A percentile compares a stretch with the other conserved stretches of the same genome.
phyloP scores from a whole-genome alignment of 2,329 filamentous ascomycete species.

The Trichoderma citrinoviride region DNA sequence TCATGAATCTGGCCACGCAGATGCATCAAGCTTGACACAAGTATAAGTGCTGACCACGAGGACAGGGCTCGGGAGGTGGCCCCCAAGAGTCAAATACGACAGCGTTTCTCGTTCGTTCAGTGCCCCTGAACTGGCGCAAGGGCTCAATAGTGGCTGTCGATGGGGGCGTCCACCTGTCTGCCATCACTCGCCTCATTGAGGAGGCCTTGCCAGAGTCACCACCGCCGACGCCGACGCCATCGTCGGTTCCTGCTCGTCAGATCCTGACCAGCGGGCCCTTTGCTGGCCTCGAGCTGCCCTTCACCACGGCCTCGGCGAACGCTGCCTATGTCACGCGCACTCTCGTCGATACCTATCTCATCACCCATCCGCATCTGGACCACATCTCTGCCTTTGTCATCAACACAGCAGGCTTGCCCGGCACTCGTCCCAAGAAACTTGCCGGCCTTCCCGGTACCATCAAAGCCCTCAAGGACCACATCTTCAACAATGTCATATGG shows the following conservation, averaged over 20 bases:
- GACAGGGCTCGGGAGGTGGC: conserved; percentile 81
- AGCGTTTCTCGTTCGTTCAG: conserved; percentile 81
- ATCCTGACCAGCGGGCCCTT: conserved; percentile 71
- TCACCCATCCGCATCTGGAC: conserved; percentile 96
- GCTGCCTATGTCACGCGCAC: conserved; percentile 75
- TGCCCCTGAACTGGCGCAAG: conserved; percentile 73
- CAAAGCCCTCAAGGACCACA: conserved; percentile 83
- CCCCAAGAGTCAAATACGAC: conserved; percentile 88
- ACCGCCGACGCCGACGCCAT: conserved; percentile 25
- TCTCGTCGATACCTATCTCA: conserved; percentile 82
- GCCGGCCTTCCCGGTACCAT: conserved; percentile 88
- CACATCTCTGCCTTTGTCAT: conserved; percentile 89
- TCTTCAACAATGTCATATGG: conserved; percentile 98
- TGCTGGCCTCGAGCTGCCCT: conserved; percentile 69
- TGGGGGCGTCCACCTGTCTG: conserved; percentile 82
- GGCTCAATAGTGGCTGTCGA: conserved; percentile 89
- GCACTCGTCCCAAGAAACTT: conserved; percentile 77
- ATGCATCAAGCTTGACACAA: not conserved
- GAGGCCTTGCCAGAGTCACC: conserved; percentile 43
- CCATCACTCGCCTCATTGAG: conserved; percentile 77
- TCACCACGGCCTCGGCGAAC: conserved; percentile 68
- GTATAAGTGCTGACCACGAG: conserved; percentile 29
- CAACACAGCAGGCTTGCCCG: conserved; percentile 84
- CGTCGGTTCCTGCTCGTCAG: conserved; percentile 40
- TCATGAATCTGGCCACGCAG: not conserved